phyloP scores from a whole-genome alignment of 305 asterid genomes.

The Solanum hybrid region DNA sequence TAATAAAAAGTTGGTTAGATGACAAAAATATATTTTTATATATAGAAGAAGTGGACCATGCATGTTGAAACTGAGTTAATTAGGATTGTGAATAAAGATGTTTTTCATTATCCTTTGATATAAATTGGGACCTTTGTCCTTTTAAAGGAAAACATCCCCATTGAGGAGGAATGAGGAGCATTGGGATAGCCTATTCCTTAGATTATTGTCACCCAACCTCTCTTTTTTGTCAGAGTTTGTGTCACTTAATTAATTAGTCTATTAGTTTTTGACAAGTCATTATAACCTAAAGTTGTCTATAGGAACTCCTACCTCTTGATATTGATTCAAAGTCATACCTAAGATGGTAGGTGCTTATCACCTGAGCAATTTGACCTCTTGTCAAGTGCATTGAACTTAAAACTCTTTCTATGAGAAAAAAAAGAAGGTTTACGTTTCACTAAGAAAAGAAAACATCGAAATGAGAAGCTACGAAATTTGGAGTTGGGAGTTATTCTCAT shows the following conservation, averaged over 20 bases:
- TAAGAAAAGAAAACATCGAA: neutral
- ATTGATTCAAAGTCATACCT: neutral
- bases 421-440: neutral
- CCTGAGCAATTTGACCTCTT: too few species aligned
- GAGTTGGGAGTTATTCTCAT: neutral
- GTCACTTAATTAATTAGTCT: neutral
- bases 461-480: neutral
- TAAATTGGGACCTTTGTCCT: constrained; percentile 12
- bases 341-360: too few species aligned
- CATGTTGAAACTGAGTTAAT: neutral
- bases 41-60: constrained; percentile 5
- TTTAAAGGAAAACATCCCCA: constrained; percentile 7
- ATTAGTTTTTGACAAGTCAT: neutral
- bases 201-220: neutral
- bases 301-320: neutral
- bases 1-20: constrained; percentile 2
- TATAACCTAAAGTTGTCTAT: neutral
- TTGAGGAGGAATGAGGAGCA: constrained; percentile 2
- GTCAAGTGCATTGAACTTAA: too few species aligned
- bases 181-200: neutral
- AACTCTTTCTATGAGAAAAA: neutral
- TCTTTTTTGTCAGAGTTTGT: neutral
- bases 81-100: constrained; percentile 3
- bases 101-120: constrained; percentile 1
- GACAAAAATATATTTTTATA: neutral